These are phyloP conservation scores for Phytophthora melonis DNA, from an alignment of 352 stramenopile genomes.

Conservation along the genomic window DNA sequence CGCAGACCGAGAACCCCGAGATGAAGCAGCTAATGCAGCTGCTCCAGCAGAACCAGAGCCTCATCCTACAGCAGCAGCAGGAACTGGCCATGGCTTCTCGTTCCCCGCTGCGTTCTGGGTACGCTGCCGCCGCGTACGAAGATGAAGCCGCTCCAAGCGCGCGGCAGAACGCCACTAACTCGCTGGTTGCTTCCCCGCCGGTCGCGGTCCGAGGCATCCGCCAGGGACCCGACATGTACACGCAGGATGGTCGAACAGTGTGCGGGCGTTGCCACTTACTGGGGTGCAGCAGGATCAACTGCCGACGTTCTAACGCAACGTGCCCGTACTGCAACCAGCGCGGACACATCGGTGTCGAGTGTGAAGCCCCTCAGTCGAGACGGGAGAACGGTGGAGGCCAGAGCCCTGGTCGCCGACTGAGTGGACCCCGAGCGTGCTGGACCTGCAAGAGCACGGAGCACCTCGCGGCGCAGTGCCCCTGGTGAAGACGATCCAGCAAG, in stretches of 20 bases:
- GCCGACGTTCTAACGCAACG: neutral
- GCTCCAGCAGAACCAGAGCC: neutral
- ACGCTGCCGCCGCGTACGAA: neutral
- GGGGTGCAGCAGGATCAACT: neutral
- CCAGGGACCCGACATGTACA: neutral
- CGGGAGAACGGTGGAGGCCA: neutral
- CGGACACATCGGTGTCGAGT: neutral
- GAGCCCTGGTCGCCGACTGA: neutral
- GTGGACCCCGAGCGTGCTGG: neutral
- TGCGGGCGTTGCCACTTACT: neutral
- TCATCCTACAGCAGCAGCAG: neutral
- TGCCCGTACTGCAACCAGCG: neutral
- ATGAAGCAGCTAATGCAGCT: neutral
- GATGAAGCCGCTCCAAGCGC: neutral
- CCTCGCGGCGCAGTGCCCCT: neutral
- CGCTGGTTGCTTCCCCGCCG: neutral
- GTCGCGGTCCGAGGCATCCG: neutral
- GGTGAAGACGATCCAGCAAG: neutral
- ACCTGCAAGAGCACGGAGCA: neutral
- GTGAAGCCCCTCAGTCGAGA: neutral
- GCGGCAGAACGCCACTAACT: neutral
- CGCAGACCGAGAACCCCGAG: neutral
- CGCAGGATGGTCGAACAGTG: neutral
- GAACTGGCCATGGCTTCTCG: neutral
- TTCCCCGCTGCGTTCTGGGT: neutral